Evolutionary conservation across 345 rosid genomes (phyloP), one percentile per base, ranked within the genome.

Genomic region (Trapa incisa): DNA sequence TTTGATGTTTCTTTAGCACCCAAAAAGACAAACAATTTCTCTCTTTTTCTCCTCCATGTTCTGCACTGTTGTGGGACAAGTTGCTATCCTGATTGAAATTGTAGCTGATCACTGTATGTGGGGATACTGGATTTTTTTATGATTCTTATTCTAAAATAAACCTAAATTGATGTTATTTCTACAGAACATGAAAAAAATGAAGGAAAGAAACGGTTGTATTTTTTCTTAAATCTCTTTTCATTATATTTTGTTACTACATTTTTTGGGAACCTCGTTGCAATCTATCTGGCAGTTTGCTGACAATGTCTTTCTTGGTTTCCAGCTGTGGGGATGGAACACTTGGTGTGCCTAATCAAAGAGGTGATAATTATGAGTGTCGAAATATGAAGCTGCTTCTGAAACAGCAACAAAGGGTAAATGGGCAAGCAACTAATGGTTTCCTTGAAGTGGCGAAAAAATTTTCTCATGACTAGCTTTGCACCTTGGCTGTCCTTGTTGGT

Each of bases 241-340:
- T 22, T 6, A 5, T 22, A 54, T 7, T 54, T 54, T 54, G 11
- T 22, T 54, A 22, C 17, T 22, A 8, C 5, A n/a, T 54, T 22
- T 17, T 54, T 54, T 54, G 22, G 43, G 43, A 3, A 41, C 4
- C 4, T 14, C 1, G 15, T 35, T 62, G 13, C 47, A 22, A 5
- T 3, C 62, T 11, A 50, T 3, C 60, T 10, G 9, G 47, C 29
- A 22, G 32, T 39, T 38, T 38, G 56, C 17, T 68, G 45, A 22
- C 29, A 52, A 48, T 16, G 42, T 29, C 35, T 6, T 58, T 52
- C 41, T 36, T 64, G 50, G 58, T 74, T 72, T 80, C 79, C 82
- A 95, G 99, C 77, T 93, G 99, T 12, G 99, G 97, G 73, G 99
- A 95, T 85, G 99, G 96, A 69, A 74, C 86, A 45, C 96, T 95